These are phyloP conservation scores for Petrea volubilis DNA, from an alignment of 257 asterid species.

Conservation along the genomic window DNA sequence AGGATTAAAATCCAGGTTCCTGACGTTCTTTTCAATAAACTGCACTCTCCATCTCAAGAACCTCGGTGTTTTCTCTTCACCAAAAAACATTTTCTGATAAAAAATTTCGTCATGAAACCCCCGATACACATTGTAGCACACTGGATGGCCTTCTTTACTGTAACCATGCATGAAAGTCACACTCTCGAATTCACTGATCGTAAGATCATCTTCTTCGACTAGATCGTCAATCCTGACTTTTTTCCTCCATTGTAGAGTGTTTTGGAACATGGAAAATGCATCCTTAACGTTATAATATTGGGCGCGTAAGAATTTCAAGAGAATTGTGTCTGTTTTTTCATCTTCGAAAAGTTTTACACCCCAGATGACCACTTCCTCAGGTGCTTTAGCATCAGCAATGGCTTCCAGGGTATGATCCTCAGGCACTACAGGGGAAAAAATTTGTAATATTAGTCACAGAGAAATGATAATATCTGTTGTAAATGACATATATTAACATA, in stretches of 20 bases:
- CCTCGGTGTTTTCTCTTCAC: constrained; percentile 27
- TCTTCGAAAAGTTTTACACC: constrained; percentile 38
- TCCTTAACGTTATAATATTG: constrained; percentile 32
- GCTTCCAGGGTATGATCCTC: constrained; percentile 31
- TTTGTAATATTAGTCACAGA: too few species aligned
- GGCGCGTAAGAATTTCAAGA: constrained; percentile 41
- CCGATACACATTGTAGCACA: constrained; percentile 42
- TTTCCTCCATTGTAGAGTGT: constrained; percentile 33
- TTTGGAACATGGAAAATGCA: constrained; percentile 29
- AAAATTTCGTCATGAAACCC: constrained; percentile 29
- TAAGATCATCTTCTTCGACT: constrained; percentile 13
- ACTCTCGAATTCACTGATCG: constrained; percentile 18
- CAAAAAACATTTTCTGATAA: constrained; percentile 23
- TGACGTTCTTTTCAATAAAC: constrained; percentile 32
- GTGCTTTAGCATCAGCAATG: constrained; percentile 2
- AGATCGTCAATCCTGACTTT: constrained; percentile 27
- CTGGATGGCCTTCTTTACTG: constrained; percentile 35
- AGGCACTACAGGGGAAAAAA: too few species aligned
- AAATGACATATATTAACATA: too few species aligned
- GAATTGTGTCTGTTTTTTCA: constrained; percentile 28
- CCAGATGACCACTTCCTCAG: constrained; percentile 24
- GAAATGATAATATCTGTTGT: too few species aligned
- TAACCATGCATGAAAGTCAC: constrained; percentile 40
- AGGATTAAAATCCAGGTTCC: constrained; percentile 35
- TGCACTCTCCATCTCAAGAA: constrained; percentile 35